Percentiles rank a stretch among this genome's conserved stretches.
Evolutionary conservation across 768 basidiomycete genomes (phyloP).

Genomic region (Suillus fuscotomentosus): DNA sequence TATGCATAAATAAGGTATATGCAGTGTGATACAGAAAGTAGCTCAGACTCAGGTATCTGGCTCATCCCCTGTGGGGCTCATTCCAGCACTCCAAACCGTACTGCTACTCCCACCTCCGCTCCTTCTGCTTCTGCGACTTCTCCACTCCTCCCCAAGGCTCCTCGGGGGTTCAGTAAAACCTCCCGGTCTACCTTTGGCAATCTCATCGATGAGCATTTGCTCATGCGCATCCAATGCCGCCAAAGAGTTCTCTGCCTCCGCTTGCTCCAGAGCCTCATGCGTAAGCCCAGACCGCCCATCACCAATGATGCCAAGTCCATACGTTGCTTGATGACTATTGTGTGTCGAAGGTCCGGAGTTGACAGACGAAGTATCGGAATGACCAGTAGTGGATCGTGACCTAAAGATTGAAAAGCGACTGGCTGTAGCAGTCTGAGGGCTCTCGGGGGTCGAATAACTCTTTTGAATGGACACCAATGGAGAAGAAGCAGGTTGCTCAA

Average conservation of each 20-base stretch:
- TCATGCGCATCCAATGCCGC: conserved; percentile 82
- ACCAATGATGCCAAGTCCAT: conserved; percentile 28
- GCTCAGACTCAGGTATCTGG: conserved; percentile 28
- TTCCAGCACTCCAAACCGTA: conserved; percentile 87
- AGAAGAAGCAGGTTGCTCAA: conserved; percentile 60
- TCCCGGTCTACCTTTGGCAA: conserved; percentile 68
- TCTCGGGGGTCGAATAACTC: conserved; percentile 37
- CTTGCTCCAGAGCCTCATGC: conserved; percentile 74
- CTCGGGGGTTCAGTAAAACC: conserved; percentile 76
- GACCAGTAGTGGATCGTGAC: conserved; percentile 40
- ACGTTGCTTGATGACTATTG: conserved; percentile 30
- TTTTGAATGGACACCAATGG: conserved; percentile 34
- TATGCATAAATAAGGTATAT: conserved; percentile 4
- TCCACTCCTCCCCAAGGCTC: conserved; percentile 47
- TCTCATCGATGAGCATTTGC: conserved; percentile 64
- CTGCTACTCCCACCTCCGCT: conserved; percentile 69
- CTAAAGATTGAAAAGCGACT: conserved; percentile 75
- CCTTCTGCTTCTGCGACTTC: conserved; percentile 46
- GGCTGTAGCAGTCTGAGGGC: conserved; percentile 22
- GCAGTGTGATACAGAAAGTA: conserved; percentile 19
- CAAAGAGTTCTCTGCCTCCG: conserved; percentile 72
- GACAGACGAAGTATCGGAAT: conserved; percentile 48
- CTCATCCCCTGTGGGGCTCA: conserved; percentile 60
- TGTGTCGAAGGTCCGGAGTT: conserved; percentile 41
- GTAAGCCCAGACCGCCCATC: conserved; percentile 49